These are phyloP conservation scores for Botrytis cinerea DNA, from an alignment of 2,329 filamentous ascomycete genomes.

Conservation along the genomic window DNA sequence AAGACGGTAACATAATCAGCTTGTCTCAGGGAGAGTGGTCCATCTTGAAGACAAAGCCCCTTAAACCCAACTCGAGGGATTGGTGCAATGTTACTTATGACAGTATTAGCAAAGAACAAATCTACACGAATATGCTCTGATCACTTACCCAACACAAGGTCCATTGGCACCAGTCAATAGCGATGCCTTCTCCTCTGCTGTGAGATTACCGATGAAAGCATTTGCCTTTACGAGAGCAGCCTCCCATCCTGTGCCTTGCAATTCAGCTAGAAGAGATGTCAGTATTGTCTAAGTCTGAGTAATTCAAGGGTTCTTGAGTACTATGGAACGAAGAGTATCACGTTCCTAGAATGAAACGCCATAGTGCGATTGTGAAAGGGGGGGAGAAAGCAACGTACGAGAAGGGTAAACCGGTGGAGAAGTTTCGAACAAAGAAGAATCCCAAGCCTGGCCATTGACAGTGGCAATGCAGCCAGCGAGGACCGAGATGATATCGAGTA, in stretches of 20 bases:
- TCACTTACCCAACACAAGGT: constrained; percentile 29
- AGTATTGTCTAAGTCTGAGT: neutral
- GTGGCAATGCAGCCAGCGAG: constrained; percentile 19
- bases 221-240: constrained; percentile 70
- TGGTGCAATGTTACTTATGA: constrained; percentile 32
- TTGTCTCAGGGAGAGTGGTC: constrained; percentile 67
- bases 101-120: neutral
- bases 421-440: constrained; percentile 18
- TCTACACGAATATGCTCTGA: neutral
- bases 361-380: neutral
- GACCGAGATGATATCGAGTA: constrained; percentile 15
- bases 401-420: constrained; percentile 35
- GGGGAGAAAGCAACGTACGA: constrained; percentile 29
- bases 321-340: neutral
- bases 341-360: neutral
- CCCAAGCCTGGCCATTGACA: constrained; percentile 20
- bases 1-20: constrained; percentile 73
- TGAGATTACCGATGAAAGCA: constrained; percentile 69
- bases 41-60: constrained; percentile 38
- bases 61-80: constrained; percentile 35
- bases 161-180: constrained; percentile 31
- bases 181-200: constrained; percentile 70
- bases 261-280: constrained; percentile 29
- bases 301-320: too few relatives aligned
- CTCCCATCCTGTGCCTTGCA: constrained; percentile 52